Base-by-base conservation (phyloP, 2,329 filamentous ascomycete species). In the Claviceps fusiformis region DNA sequence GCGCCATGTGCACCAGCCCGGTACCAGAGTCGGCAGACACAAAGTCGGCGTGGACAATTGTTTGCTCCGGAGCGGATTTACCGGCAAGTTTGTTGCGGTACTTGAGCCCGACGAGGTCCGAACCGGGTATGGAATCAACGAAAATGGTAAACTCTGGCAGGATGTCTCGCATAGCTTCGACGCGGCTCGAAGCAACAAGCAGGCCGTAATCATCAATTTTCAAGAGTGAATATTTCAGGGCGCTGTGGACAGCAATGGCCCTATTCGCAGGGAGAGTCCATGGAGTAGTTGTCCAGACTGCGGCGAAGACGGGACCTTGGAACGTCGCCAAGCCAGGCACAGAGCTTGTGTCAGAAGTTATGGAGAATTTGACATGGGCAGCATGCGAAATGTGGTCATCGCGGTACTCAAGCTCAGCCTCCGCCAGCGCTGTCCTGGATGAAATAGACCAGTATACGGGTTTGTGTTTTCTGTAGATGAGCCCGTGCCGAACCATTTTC, bases 221-320 rank as follows among this genome's bases (percentile, higher is more conserved):
- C 43, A 95, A 73, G 24, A 95, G 69, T 4, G 76, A 75, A 67
- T 97, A 98, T 47, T 82, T 74, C 58, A 97, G 71, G 44, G 87
- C 82, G 7, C 80, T 73, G 62, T 89, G 83, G 41, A 97, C 78
- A 2, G 89, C 91, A 66, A 98, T 90, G 0, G 89, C 91, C 65
- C 82, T 83, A 67, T 98, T 98, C 2, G 92, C 91, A 0, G 93
- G 92, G 5, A 98, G 74, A 0, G 93, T 98, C 93, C 93, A 98
- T 0, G 93, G 93, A 0, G 93, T 98, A 0, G 93, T 98, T 2
- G 93, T 98, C 93, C 93, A 98, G 53, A 97, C 88, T n/a, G 93
- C 78, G n/a, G 87, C 89, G 66, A 79, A 86, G 11, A 96, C 65
- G 5, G 75, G 71, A 4, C 76, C 75, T 6, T 69, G 60, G 27